phyloP scores from a whole-genome alignment of 2,329 filamentous ascomycete species.

The Colletotrichum sp. region DNA sequence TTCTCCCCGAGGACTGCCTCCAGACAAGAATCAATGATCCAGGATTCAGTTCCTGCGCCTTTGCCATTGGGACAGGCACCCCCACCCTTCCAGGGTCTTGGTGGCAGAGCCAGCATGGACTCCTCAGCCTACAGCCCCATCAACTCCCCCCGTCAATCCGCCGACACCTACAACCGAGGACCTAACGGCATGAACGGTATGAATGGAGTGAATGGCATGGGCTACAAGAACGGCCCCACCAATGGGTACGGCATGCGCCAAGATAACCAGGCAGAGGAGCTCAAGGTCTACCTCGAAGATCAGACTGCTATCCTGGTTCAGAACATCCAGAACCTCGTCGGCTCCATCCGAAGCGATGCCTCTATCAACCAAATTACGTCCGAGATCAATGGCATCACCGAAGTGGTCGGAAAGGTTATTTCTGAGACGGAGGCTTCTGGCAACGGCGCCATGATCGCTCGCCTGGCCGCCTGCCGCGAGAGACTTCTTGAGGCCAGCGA shows the following conservation, averaged over 20 bases:
- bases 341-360: conserved; percentile 70
- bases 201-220: conserved; percentile 42
- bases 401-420: conserved; percentile 74
- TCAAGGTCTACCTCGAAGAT: conserved; percentile 80
- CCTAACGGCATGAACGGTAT: conserved; percentile 36
- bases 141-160: conserved; percentile 69
- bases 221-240: conserved; percentile 36
- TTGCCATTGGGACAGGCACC: conserved; percentile 49
- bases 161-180: conserved; percentile 44
- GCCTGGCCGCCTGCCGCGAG: conserved; percentile 67
- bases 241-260: conserved; percentile 44
- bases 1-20: conserved; percentile 63
- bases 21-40: conserved; percentile 32
- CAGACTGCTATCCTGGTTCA: conserved; percentile 81
- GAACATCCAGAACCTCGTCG: conserved; percentile 82
- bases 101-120: conserved; percentile 64
- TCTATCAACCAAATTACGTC: conserved; percentile 68
- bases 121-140: conserved; percentile 79
- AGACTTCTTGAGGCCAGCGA: conserved; percentile 69
- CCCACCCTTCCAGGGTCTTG: conserved; percentile 63
- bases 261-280: conserved; percentile 52
- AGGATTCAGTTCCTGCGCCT: conserved; percentile 31
- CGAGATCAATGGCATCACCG: conserved; percentile 74
- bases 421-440: conserved; percentile 66
- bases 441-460: conserved; percentile 56